Conservation (phyloP, 345 rosid genomes). For the Lenwebbia sp. region DNA sequence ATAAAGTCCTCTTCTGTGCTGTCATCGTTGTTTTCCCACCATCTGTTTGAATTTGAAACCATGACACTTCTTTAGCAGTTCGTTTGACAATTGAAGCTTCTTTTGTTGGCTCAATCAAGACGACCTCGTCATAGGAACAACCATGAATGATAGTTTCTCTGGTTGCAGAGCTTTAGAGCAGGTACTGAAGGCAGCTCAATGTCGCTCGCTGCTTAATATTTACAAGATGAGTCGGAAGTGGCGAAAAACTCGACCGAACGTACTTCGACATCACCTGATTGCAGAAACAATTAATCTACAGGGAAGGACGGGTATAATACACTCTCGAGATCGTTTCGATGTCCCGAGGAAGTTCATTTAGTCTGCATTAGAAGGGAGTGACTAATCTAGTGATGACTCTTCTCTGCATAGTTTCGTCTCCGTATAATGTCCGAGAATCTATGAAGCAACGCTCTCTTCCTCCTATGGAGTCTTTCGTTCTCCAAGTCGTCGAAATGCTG, state of each 20-base stretch:
- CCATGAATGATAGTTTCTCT: not conserved
- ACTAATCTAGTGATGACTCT: not conserved
- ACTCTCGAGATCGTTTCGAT: not conserved
- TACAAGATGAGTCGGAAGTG: not conserved
- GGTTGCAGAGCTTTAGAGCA: not conserved
- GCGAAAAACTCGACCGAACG: not conserved
- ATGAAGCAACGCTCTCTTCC: constrained; percentile 59
- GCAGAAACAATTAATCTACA: not conserved
- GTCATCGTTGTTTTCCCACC: not conserved
- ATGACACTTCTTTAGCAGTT: not conserved
- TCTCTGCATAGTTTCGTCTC: constrained; percentile 22
- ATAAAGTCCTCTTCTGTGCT: not conserved
- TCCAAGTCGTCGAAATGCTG: constrained; percentile 42
- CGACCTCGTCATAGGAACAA: not conserved
- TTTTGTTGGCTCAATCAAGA: not conserved
- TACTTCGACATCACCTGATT: not conserved
- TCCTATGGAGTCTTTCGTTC: constrained; percentile 36
- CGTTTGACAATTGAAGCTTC: not conserved
- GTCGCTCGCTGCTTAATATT: not conserved
- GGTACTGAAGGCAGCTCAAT: accelerated
- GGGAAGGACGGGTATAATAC: not conserved
- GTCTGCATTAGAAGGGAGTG: not conserved
- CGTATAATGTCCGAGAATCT: constrained; percentile 65
- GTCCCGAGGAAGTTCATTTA: not conserved
- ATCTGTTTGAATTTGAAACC: not conserved